These are phyloP conservation scores for Agrocybe praecox DNA, from an alignment of 768 basidiomycete genomes.

Conservation along the genomic window DNA sequence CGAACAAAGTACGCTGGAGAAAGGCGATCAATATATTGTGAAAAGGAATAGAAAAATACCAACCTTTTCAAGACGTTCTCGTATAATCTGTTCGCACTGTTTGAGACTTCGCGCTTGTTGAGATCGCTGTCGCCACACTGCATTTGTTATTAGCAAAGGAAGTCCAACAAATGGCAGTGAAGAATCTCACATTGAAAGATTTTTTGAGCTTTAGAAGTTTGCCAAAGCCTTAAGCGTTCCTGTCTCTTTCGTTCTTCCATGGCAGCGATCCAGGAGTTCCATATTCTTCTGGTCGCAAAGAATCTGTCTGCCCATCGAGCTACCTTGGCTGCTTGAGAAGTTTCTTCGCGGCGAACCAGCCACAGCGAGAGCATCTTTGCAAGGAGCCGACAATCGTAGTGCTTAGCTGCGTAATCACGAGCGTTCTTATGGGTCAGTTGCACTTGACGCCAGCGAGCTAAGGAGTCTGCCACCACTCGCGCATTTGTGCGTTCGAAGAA, in stretches of 20 bases:
- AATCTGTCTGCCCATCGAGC: slow-evolving; percentile 27
- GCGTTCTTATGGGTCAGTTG: slow-evolving; percentile 22
- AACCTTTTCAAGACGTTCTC: slow-evolving; percentile 40
- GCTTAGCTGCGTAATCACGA: slow-evolving; percentile 20
- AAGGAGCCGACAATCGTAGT: slow-evolving; percentile 21
- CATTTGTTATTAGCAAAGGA: background rate
- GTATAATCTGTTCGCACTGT: slow-evolving; percentile 46
- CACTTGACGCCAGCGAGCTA: slow-evolving; percentile 23
- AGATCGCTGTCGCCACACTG: slow-evolving; percentile 52
- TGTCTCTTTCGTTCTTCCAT: slow-evolving; percentile 26
- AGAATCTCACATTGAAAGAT: slow-evolving; percentile 17
- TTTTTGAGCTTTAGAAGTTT: slow-evolving; percentile 14
- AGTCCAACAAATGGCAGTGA: background rate
- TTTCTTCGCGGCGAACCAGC: slow-evolving; percentile 23
- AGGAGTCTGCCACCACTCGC: slow-evolving; percentile 13
- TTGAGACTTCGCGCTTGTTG: slow-evolving; percentile 39
- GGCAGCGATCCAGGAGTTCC: slow-evolving; percentile 21
- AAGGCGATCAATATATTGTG: background rate
- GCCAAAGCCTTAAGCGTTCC: slow-evolving; percentile 22
- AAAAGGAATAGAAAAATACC: background rate
- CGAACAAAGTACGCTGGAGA: slow-evolving; percentile 52
- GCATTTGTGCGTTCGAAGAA: slow-evolving; percentile 17
- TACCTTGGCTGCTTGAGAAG: slow-evolving; percentile 22
- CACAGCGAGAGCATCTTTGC: slow-evolving; percentile 21
- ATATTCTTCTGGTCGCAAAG: slow-evolving; percentile 25